phyloP scores from a whole-genome alignment of 805 yeast species.

The Yarrowia osloensis region DNA sequence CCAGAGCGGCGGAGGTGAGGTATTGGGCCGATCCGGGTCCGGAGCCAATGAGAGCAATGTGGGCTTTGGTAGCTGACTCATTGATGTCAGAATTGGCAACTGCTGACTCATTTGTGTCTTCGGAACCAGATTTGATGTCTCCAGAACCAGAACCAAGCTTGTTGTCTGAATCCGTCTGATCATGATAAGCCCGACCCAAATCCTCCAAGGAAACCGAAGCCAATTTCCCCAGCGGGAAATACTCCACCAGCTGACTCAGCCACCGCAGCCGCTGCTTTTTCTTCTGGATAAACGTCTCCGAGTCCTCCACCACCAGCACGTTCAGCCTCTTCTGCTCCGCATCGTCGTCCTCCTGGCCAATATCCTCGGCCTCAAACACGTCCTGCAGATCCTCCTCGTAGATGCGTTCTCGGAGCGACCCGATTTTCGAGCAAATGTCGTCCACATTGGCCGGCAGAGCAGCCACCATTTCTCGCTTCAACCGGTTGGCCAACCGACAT shows the following conservation, averaged over 20 bases:
- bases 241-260: slow-evolving; percentile 87
- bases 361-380: slow-evolving; percentile 40
- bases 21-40: slow-evolving; percentile 90
- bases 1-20: slow-evolving; percentile 79
- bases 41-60: slow-evolving; percentile 82
- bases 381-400: slow-evolving; percentile 51
- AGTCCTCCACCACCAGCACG: slow-evolving; percentile 60
- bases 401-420: slow-evolving; percentile 59
- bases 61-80: not conserved
- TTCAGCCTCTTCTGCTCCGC: slow-evolving; percentile 65
- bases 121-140: too few species aligned
- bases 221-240: slow-evolving; percentile 72
- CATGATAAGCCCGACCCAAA: slow-evolving; percentile 50
- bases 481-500: slow-evolving; percentile 77
- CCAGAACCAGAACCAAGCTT: too few species aligned
- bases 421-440: slow-evolving; percentile 66
- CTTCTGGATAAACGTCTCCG: slow-evolving; percentile 45
- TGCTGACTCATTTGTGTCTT: too few species aligned
- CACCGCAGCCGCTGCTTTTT: slow-evolving; percentile 71
- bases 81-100: too few species aligned
- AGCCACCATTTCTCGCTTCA: slow-evolving; percentile 68
- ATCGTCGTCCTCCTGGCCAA: slow-evolving; percentile 70
- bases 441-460: slow-evolving; percentile 71
- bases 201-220: slow-evolving; percentile 62
- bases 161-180: too few species aligned